phyloP scores from a whole-genome alignment of 2,329 filamentous ascomycete genomes.

The Calonectria multiphialidica region DNA sequence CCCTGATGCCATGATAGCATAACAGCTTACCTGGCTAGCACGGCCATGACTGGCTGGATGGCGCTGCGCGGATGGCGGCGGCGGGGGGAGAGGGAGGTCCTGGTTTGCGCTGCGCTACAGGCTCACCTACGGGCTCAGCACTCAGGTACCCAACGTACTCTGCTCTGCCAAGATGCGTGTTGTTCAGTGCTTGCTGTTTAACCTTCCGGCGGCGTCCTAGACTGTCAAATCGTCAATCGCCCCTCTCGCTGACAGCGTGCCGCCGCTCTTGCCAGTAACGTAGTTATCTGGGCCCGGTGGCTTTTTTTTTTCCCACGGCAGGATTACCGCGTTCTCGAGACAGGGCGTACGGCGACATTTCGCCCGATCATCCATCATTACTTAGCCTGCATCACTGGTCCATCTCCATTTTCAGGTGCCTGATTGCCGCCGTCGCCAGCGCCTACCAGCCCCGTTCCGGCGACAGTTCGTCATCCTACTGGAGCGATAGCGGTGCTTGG shows the following conservation, averaged over 20 bases:
- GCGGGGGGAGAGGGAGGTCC: not conserved
- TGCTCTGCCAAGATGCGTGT: not conserved
- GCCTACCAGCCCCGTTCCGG: not conserved
- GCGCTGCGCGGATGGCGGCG: not conserved
- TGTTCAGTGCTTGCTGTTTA: not conserved
- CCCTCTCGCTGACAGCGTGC: constrained; percentile 6
- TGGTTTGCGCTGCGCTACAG: not conserved
- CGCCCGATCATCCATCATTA: not conserved
- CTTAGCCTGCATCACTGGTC: not conserved
- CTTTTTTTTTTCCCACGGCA: not conserved
- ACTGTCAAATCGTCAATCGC: constrained; percentile 14
- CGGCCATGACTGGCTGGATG: not conserved
- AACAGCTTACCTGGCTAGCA: not conserved
- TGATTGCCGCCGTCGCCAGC: not conserved
- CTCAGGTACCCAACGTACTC: not conserved
- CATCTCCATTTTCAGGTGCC: not conserved
- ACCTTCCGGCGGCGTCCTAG: not conserved
- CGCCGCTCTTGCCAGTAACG: not conserved
- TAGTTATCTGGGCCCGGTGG: not conserved
- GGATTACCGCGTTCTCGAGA: not conserved
- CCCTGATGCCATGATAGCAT: constrained; percentile 8
- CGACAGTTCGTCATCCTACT: constrained; percentile 9
- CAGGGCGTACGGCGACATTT: not conserved
- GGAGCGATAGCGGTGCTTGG: constrained; percentile 15
- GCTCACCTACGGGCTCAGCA: not conserved